Percentiles rank a stretch among this genome's conserved stretches.
These are phyloP conservation scores for Cutaneotrichosporon mucoides DNA, from an alignment of 1,284 basidiomycete species.

Conservation along the genomic window DNA sequence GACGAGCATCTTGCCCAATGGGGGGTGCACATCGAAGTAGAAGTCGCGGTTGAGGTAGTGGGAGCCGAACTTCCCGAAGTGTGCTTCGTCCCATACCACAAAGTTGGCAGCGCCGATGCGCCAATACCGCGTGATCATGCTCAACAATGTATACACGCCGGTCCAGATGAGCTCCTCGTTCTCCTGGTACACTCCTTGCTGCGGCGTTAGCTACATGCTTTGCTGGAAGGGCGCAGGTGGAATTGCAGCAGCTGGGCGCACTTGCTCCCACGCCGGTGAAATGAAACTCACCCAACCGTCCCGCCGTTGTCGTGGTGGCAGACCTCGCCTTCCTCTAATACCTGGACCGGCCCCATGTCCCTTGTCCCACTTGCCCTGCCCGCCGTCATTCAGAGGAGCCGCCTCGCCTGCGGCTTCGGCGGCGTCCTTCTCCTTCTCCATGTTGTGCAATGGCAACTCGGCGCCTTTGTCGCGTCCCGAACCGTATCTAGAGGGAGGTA, in stretches of 20 bases:
- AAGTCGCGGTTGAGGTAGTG: slow-evolving; percentile 68
- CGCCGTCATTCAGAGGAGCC: slow-evolving; percentile 28
- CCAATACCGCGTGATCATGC: slow-evolving; percentile 92
- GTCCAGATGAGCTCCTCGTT: slow-evolving; percentile 78
- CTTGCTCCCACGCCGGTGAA: neutral
- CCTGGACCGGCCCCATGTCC: slow-evolving; percentile 43
- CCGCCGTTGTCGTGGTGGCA: slow-evolving; percentile 39
- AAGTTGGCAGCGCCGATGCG: slow-evolving; percentile 80
- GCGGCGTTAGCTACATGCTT: neutral
- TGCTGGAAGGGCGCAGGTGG: neutral
- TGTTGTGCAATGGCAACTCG: slow-evolving; percentile 18
- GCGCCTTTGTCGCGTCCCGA: slow-evolving; percentile 10
- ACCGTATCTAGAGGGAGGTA: slow-evolving; percentile 36
- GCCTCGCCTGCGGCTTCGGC: slow-evolving; percentile 12
- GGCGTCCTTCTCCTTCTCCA: slow-evolving; percentile 12
- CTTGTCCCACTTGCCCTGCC: slow-evolving; percentile 45
- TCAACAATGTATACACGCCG: slow-evolving; percentile 82
- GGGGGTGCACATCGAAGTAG: slow-evolving; percentile 76
- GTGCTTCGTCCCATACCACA: slow-evolving; percentile 99
- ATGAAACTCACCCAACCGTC: slow-evolving; percentile 38
- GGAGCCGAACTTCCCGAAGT: slow-evolving; percentile 95
- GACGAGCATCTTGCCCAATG: slow-evolving; percentile 97
- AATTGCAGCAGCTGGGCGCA: neutral
- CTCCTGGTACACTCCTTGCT: slow-evolving; percentile 75
- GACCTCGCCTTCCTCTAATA: slow-evolving; percentile 37